phyloP scores from a whole-genome alignment of 306 rosid species.

The Quercus alba region DNA sequence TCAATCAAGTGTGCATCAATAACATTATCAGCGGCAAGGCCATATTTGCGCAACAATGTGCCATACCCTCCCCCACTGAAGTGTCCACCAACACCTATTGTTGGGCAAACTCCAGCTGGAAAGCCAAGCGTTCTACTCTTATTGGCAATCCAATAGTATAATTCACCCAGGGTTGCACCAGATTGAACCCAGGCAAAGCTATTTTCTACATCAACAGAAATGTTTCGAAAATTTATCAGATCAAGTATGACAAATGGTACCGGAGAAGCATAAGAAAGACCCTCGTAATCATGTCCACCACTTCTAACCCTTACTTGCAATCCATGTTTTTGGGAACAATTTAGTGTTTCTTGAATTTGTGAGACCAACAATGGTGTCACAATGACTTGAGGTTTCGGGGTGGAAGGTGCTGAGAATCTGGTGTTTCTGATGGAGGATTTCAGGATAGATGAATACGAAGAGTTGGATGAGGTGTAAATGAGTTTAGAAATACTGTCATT shows the following conservation, averaged over 20 bases:
- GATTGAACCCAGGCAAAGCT: slow-evolving; percentile 17
- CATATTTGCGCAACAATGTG: slow-evolving; percentile 16
- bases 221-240: neutral
- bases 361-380: slow-evolving; percentile 5
- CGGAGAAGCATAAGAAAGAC: slow-evolving; percentile 20
- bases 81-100: slow-evolving; percentile 18
- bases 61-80: slow-evolving; percentile 21
- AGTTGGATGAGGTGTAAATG: slow-evolving; percentile 4
- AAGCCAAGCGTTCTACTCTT: slow-evolving; percentile 17
- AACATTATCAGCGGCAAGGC: slow-evolving; percentile 5
- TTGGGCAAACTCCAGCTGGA: slow-evolving; percentile 7
- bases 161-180: slow-evolving; percentile 18
- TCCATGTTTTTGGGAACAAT: neutral
- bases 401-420: neutral
- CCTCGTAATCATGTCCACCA: slow-evolving; percentile 28
- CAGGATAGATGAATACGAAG: slow-evolving; percentile 2
- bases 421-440: slow-evolving; percentile 6
- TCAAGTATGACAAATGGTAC: slow-evolving; percentile 8
- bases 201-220: neutral
- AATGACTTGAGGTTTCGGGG: slow-evolving; percentile 15
- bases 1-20: slow-evolving; percentile 6
- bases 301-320: slow-evolving; percentile 12
- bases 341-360: slow-evolving; percentile 8
- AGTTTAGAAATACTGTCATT: neutral
- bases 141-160: slow-evolving; percentile 10